A percentile compares a stretch with the other conserved stretches of the same genome.
These are phyloP conservation scores for Melaleuca alternifolia DNA, from an alignment of 345 rosid species.

Conservation along the genomic window DNA sequence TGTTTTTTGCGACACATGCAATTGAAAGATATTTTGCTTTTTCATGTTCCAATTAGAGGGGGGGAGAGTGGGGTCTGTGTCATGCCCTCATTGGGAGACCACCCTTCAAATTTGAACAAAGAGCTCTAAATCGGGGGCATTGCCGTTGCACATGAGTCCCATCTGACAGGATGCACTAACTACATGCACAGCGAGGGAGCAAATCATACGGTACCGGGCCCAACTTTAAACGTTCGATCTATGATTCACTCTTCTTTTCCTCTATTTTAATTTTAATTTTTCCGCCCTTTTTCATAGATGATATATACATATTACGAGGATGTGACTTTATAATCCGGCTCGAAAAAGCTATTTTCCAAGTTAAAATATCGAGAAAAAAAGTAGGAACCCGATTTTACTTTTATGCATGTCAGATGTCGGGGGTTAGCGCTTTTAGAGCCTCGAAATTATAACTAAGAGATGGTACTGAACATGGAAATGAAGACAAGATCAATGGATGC, in stretches of 20 bases:
- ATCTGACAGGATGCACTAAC: neutral
- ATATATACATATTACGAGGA: neutral
- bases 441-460: neutral
- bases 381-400: neutral
- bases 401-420: neutral
- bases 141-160: neutral
- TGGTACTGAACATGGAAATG: neutral
- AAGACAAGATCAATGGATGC: neutral
- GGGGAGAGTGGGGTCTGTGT: neutral
- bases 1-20: neutral
- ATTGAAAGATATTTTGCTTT: neutral
- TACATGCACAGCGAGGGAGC: neutral
- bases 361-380: neutral
- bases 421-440: neutral
- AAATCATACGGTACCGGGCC: neutral
- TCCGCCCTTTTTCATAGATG: neutral
- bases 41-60: neutral
- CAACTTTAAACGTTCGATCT: neutral
- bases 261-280: neutral
- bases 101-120: neutral
- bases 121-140: neutral
- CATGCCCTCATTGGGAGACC: neutral
- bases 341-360: neutral
- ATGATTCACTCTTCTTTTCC: neutral
- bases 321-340: neutral